phyloP scores from a whole-genome alignment of 768 basidiomycete species.

The Lentinula sp. region DNA sequence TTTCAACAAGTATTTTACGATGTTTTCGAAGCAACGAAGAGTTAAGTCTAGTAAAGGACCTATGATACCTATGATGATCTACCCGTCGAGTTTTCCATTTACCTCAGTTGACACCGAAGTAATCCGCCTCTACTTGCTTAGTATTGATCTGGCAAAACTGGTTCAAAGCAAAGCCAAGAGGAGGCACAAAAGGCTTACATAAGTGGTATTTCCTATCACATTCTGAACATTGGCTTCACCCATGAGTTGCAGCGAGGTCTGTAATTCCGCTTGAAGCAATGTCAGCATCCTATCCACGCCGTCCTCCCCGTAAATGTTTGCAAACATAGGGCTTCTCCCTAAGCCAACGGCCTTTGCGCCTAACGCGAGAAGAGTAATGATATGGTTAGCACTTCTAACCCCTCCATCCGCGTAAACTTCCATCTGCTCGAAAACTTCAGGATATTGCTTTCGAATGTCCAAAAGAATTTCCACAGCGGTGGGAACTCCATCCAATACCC shows the following conservation, averaged over 20 bases:
- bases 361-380: slow-evolving; percentile 33
- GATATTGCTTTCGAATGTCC: slow-evolving; percentile 31
- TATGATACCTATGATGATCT: too few relatives aligned
- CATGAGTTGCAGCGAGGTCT: slow-evolving; percentile 18
- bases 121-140: slow-evolving; percentile 1
- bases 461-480: slow-evolving; percentile 31
- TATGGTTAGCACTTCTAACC: slow-evolving; percentile 36
- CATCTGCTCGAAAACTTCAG: slow-evolving; percentile 29
- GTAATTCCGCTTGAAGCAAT: slow-evolving; percentile 14
- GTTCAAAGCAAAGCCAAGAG: neutral
- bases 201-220: slow-evolving; percentile 13
- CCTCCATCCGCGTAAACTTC: slow-evolving; percentile 43
- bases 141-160: slow-evolving; percentile 1
- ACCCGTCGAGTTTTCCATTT: too few relatives aligned
- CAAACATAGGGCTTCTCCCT: slow-evolving; percentile 31
- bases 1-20: too few relatives aligned
- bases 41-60: too few relatives aligned
- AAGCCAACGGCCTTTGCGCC: slow-evolving; percentile 36
- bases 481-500: slow-evolving; percentile 30
- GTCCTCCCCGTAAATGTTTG: slow-evolving; percentile 27
- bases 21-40: too few relatives aligned
- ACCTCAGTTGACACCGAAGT: neutral
- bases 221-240: slow-evolving; percentile 14
- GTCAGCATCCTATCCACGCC: slow-evolving; percentile 20
- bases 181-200: slow-evolving; percentile 9